Base-by-base conservation (phyloP, 768 basidiomycete species). In the Fistulinella prunicolor region DNA sequence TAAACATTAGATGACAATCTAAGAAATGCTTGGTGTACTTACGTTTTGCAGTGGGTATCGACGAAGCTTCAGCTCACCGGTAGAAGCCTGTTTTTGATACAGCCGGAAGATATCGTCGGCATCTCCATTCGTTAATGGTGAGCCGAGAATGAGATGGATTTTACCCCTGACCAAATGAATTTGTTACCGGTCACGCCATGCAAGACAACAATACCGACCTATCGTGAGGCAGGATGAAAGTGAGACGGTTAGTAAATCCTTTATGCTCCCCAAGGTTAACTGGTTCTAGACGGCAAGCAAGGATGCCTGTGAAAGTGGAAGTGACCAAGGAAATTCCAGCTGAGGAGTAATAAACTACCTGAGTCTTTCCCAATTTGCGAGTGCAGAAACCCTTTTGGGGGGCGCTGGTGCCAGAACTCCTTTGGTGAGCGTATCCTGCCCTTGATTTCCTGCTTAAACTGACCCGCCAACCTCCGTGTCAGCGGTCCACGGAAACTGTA, bases 41-140 rank as follows among this genome's bases (percentile, higher is more conserved):
- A 89, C 89, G 50, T 70, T 70, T 72, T 80, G 73, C 55, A 90
- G 60, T 8, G 88, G 87, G 77, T 83, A 89, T 49, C 89, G 73
- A 43, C 83, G 76, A 64, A 92, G 88, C 26, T 66, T 70, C 34
- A 92, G 61, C 20, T 61, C 63, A 12, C 83, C 83, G 2, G 69
- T 57, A 10, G 66, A 62, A 9, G 86, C 88, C 57, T 89, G 77
- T 23, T 69, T 60, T 62, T 92, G 89, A 64, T 90, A 92, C 20
- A 77, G 62, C 41, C 65, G 50, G 54, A 91, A 87, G 30, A 87
- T 77, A 9, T 60, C 34, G 53, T 89, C 74, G 1, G 83, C 85
- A 23, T 49, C 53, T 14, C 28, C 17, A 39, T 80, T 78, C 30
- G 60, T 50, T 39, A 72, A 60, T 1, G 66, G 70, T 7, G 61